Base-by-base conservation (phyloP, 1,284 basidiomycete species). In the Amylostereum chailletii region DNA sequence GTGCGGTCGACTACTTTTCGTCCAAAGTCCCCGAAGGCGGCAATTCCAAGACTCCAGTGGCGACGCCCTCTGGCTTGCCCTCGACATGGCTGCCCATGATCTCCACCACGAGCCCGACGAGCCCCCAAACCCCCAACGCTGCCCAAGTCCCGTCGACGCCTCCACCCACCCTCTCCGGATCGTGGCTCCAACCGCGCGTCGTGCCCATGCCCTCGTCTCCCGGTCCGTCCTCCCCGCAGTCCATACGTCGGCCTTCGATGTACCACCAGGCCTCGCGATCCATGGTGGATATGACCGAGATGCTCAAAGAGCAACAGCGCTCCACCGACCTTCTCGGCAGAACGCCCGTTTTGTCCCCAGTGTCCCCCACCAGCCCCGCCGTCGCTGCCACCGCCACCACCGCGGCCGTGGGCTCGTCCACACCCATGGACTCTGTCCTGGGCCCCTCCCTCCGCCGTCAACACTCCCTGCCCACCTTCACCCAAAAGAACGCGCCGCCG, bases 251-350 rank as follows among this genome's bases (percentile, higher is more conserved):
- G 9, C 77, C 80, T 0, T 67, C 68, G 19, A 63, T 86, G 53
- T 83, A 82, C 59, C 73, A 76, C 46, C 82, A 79, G 32, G 73
- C 75, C 0, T 90, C 88, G 32, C 74, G 66, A 45, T 77, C 74
- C 45, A 75, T 79, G 72, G 61, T 76, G 54, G 71, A 81, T 57
- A 63, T 81, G n/a, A 33, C 51, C 2, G 45, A 45, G 39, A 55
- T 52, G 37, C 34, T 50, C 31, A 50, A 54, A 43, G 46, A 50
- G 44, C 49, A 53, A 34, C 47, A 46, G 8, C 49, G 53, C 29
- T 51, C 47, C 46, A 55, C 55, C n/a, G 52, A 55, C 37, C 34
- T 52, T 34, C 10, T 30, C 3, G 26, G 10, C n/a, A 39, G 45
- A 48, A 44, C 50, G 8, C 51, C 49, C 48, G 51, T 19, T 19